Percentiles rank a stretch among this genome's conserved stretches.
Evolutionary conservation across 352 stramenopile genomes (phyloP).

Genomic region (Hyaloperonospora arabidopsidis): DNA sequence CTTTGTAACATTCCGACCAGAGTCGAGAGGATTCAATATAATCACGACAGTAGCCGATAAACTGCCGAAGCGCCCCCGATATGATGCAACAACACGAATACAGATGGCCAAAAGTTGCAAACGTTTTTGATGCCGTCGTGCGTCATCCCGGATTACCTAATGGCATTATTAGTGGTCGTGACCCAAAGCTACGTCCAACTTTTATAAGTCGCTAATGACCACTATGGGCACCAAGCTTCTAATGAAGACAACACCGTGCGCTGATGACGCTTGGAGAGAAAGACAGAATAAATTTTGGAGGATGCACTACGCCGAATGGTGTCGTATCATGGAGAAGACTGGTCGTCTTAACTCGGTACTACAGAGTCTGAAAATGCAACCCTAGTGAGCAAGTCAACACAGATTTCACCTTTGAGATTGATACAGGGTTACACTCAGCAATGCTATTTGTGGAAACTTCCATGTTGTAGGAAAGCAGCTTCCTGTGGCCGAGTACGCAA

Average conservation of each 20-base stretch:
- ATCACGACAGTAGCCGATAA: conserved; percentile 12
- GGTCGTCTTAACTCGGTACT: not conserved
- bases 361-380: not conserved
- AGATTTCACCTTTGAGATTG: not conserved
- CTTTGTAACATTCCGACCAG: conserved; percentile 14
- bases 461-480: too few relatives aligned
- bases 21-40: conserved; percentile 16
- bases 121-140: not conserved
- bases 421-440: not conserved
- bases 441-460: not conserved
- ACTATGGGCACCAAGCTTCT: not conserved
- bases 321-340: conserved; percentile 1
- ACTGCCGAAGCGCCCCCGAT: not conserved
- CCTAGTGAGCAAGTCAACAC: not conserved
- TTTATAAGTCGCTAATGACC: not conserved
- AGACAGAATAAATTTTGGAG: conserved; percentile 14
- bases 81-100: not conserved
- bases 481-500: conserved; percentile 1
- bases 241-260: not conserved
- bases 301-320: conserved; percentile 15
- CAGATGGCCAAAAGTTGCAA: not conserved
- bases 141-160: not conserved
- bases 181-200: not conserved
- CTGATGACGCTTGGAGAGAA: conserved; percentile 13
- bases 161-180: conserved; percentile 1